Base-by-base conservation (phyloP, 495 filamentous ascomycete genomes). In the Oidiodendron maius region DNA sequence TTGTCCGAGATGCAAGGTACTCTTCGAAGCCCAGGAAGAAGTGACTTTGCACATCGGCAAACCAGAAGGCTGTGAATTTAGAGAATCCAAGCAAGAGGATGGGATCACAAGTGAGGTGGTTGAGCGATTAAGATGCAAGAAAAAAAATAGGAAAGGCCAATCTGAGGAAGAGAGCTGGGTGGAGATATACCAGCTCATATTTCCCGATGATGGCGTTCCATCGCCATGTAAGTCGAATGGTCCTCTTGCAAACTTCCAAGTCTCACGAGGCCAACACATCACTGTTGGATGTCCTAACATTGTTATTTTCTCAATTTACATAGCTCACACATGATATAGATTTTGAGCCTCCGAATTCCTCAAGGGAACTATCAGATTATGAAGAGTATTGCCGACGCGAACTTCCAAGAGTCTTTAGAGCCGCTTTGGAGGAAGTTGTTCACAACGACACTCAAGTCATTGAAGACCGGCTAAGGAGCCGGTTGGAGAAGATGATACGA, bases 131-230 rank as follows among this genome's bases (percentile, higher is more conserved):
- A 26, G 50, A 25, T 39, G 44, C 32, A 53, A 30, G 32, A 56
- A 56, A 32, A 60, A 55, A 35, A 30, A 46, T 1, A 18, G 39
- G 11, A 28, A n/a, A 23, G 47, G 24, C 11, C 52, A 55, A 32
- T 44, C 55, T 2, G 55, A 61, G 35, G 46, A 46, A 24, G 55
- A 61, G 0, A 49, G 56, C 32, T 61, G 55, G 57, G 20, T 12
- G 34, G 25, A 57, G 4, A 40, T 60, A 2, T 60, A 57, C 26
- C 11, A 21, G 2, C 13, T 57, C 1, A 12, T 57, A 13, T 60
- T 60, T 46, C 57, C 51, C 5, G 46, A 23, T 20, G 54, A 57
- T 17, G 17, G 38, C 4, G 25, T 48, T 10, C 53, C 48, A 4
- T 20, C 4, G 10, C 53, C 53, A 12, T 56, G 53, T 56, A 47